Evolutionary conservation across 2,329 filamentous ascomycete species (phyloP).

Genomic region (Fusarium nodosum): DNA sequence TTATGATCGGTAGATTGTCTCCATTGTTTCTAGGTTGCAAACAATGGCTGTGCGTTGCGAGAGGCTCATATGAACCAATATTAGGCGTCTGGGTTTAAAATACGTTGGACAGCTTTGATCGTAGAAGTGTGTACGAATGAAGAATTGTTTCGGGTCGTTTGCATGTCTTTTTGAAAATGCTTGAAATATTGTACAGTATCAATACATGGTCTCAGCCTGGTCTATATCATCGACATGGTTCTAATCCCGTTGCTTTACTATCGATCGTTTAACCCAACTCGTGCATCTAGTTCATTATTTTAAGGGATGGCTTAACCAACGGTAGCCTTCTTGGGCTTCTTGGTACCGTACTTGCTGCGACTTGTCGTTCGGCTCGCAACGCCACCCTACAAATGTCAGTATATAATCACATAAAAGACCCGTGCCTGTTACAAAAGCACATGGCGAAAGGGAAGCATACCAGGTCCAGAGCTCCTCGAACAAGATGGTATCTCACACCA

Average conservation of each 20-base stretch:
- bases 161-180: slow-evolving; percentile 28
- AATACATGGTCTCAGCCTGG: slow-evolving; percentile 44
- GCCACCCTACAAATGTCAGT: slow-evolving; percentile 76
- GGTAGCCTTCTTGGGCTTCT: slow-evolving; percentile 92
- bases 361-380: slow-evolving; percentile 86
- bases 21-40: slow-evolving; percentile 39
- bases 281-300: neutral
- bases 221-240: slow-evolving; percentile 30
- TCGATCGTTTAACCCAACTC: slow-evolving; percentile 1
- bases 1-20: slow-evolving; percentile 44
- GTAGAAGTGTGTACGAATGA: slow-evolving; percentile 50
- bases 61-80: slow-evolving; percentile 45
- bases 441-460: slow-evolving; percentile 66
- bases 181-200: slow-evolving; percentile 48
- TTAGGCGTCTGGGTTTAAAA: slow-evolving; percentile 50
- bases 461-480: slow-evolving; percentile 92
- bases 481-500: slow-evolving; percentile 95
- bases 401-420: neutral
- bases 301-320: slow-evolving; percentile 57
- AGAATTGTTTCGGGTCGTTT: slow-evolving; percentile 43
- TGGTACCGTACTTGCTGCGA: slow-evolving; percentile 97
- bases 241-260: slow-evolving; percentile 9
- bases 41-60: slow-evolving; percentile 40
- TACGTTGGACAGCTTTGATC: slow-evolving; percentile 49
- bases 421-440: too few relatives aligned